Evolutionary conservation across 129 eudicot genomes (phyloP).

Genomic region (Arctium lappa): DNA sequence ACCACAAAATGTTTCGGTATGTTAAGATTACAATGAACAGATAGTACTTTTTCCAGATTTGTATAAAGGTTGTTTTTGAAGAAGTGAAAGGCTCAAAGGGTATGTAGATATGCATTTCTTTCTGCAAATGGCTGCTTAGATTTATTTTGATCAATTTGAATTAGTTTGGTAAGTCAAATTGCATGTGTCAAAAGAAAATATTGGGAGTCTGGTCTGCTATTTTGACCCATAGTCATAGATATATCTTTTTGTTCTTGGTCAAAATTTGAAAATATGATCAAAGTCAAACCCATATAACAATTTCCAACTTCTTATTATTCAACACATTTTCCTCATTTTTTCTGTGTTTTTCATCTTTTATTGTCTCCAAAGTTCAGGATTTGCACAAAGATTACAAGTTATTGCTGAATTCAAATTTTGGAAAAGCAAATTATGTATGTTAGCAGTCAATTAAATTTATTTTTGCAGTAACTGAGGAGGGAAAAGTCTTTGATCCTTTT

Average conservation of each 20-base stretch:
- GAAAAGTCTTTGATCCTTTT: no score
- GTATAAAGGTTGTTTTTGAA: not conserved
- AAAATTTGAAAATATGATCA: conserved; percentile 13
- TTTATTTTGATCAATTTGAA: conserved; percentile 19
- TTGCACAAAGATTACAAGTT: not conserved
- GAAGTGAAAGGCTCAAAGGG: conserved; percentile 2
- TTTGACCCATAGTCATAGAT: not conserved
- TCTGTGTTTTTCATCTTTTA: not conserved
- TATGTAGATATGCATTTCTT: not conserved
- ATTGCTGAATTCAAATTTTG: not conserved
- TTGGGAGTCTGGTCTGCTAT: not conserved
- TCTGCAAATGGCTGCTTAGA: not conserved
- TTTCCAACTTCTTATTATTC: not conserved
- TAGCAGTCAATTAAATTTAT: not conserved
- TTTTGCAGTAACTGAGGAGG: not conserved
- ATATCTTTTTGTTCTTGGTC: conserved; percentile 7
- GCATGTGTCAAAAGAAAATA: not conserved
- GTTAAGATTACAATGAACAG: not conserved
- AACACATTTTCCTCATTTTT: conserved; percentile 11
- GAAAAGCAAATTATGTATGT: no score
- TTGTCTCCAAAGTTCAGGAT: not conserved
- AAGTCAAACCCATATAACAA: conserved; percentile 11
- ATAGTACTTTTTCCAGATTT: not conserved
- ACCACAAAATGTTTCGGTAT: not conserved
- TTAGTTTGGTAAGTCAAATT: conserved; percentile 28